Conservation (phyloP, 768 basidiomycete species). For the Termitomyces sp. region DNA sequence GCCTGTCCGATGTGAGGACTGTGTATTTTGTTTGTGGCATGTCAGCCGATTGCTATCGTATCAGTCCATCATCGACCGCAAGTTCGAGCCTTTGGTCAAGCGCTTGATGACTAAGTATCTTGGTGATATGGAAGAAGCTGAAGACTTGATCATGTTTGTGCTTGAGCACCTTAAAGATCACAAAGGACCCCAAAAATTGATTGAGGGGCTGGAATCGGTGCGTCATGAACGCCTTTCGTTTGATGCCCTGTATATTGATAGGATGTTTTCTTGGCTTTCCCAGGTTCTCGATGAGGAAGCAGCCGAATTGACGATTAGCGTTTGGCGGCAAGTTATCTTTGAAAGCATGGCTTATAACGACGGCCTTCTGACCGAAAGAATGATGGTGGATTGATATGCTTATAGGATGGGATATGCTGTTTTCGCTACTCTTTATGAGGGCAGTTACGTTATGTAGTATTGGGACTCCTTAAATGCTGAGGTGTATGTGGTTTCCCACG, state of each 20-base stretch:
- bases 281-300: conserved; percentile 95
- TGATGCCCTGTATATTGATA: not conserved
- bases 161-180: conserved; percentile 91
- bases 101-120: conserved; percentile 82
- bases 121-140: conserved; percentile 82
- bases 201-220: conserved; percentile 90
- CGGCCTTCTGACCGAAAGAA: conserved; percentile 80
- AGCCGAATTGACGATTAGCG: conserved; percentile 61
- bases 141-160: conserved; percentile 91
- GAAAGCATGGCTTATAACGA: conserved; percentile 93
- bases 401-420: conserved; percentile 16
- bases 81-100: conserved; percentile 81
- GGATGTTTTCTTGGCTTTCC: not conserved
- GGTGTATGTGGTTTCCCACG: conserved; percentile 31
- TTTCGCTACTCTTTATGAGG: conserved; percentile 27
- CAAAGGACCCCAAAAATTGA: conserved; percentile 76
- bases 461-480: conserved; percentile 38
- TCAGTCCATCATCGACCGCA: conserved; percentile 79
- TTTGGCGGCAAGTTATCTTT: conserved; percentile 93
- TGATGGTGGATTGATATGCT: conserved; percentile 63
- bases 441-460: conserved; percentile 63
- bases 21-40: not conserved
- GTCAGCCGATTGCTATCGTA: conserved; percentile 12
- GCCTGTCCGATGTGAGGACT: conserved; percentile 72
- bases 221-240: conserved; percentile 25